Conservation (phyloP, 176 grass and related monocot genomes). For the Hsuehochloa calcarea region DNA sequence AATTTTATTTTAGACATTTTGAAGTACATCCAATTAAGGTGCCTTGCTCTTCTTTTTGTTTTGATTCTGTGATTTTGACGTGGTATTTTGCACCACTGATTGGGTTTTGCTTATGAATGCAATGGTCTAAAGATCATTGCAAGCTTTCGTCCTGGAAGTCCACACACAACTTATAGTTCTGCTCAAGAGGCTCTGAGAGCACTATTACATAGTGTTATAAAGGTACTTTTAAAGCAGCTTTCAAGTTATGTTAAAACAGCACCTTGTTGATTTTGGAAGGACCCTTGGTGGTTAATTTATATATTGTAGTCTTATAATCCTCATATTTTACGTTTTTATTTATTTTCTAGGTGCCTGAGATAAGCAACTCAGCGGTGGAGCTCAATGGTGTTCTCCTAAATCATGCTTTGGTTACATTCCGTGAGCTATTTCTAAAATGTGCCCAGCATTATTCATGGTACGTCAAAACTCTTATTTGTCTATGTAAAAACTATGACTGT, state of each 20-base stretch:
- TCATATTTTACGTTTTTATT: constrained; percentile 9
- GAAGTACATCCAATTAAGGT: constrained; percentile 96
- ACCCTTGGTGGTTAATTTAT: not conserved
- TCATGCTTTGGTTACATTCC: constrained; percentile 88
- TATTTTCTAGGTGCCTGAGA: constrained; percentile 59
- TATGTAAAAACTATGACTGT: not conserved
- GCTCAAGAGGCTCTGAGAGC: constrained; percentile 79
- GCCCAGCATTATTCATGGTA: constrained; percentile 93
- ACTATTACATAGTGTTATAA: constrained; percentile 73
- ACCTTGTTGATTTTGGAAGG: constrained; percentile 6
- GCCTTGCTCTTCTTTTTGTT: constrained; percentile 24
- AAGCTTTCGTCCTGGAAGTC: constrained; percentile 76
- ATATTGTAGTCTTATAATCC: not conserved
- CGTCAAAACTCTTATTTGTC: not conserved
- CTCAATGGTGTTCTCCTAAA: constrained; percentile 84
- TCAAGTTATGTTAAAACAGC: constrained; percentile 6
- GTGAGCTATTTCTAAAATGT: constrained; percentile 81
- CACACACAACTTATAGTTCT: constrained; percentile 63
- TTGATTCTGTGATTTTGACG: constrained; percentile 8
- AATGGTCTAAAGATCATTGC: constrained; percentile 62
- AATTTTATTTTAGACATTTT: constrained; percentile 80
- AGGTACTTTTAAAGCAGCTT: constrained; percentile 49
- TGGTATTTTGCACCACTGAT: constrained; percentile 20
- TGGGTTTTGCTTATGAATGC: constrained; percentile 26
- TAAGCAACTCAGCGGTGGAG: constrained; percentile 70